These are phyloP conservation scores for Leucaena leucocephala DNA, from an alignment of 306 rosid species.

Conservation along the genomic window DNA sequence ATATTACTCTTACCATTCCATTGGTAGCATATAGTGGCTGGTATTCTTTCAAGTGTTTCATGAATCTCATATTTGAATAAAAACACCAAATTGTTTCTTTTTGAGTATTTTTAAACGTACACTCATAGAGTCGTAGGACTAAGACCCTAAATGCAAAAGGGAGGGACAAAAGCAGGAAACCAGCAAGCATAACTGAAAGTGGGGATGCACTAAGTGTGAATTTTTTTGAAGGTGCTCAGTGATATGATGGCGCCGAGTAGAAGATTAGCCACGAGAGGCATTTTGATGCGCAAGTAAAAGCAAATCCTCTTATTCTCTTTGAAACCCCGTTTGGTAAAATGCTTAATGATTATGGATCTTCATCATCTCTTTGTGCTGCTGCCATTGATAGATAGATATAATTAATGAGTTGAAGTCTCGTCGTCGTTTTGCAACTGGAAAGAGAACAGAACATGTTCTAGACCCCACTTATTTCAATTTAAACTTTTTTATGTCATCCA, in stretches of 20 bases:
- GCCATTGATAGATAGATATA: background rate
- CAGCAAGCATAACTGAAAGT: slow-evolving; percentile 1
- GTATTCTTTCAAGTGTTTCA: background rate
- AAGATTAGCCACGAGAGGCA: background rate
- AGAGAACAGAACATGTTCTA: slow-evolving; percentile 45
- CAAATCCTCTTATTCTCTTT: background rate
- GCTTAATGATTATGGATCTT: background rate
- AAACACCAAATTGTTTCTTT: background rate
- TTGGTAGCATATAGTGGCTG: background rate
- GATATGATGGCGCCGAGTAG: background rate
- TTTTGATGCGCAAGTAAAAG: background rate
- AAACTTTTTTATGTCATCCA: slow-evolving; percentile 39
- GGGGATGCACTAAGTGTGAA: background rate
- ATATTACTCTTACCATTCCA: background rate
- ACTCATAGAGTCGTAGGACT: background rate
- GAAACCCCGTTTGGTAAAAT: slow-evolving; percentile 2
- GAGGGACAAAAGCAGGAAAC: background rate
- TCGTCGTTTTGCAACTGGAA: slow-evolving; percentile 41
- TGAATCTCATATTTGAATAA: background rate
- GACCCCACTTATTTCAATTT: slow-evolving; percentile 44
- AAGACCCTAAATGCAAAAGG: background rate
- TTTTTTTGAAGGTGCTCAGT: background rate
- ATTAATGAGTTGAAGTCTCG: slow-evolving; percentile 3
- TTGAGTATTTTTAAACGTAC: background rate
- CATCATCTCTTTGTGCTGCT: background rate